These are phyloP conservation scores for Incumbomyces delicatus DNA, from an alignment of 2,329 filamentous ascomycete genomes.

Conservation along the genomic window DNA sequence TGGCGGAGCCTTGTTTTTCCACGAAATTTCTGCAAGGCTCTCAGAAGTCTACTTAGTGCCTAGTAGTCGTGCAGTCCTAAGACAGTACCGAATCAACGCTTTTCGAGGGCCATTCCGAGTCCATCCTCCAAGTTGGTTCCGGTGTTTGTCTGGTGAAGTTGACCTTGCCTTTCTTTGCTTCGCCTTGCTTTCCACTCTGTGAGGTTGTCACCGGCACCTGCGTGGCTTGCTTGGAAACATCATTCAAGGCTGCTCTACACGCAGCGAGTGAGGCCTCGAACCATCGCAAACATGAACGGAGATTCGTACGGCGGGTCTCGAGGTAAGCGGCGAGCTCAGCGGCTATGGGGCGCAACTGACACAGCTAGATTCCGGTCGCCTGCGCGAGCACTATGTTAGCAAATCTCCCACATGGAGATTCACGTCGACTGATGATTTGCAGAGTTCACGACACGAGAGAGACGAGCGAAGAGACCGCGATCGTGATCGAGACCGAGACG, in stretches of 20 bases:
- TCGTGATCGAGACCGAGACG: constrained; percentile 23
- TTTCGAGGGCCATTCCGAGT: no score
- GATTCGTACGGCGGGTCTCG: constrained; percentile 3
- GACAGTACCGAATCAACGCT: no score
- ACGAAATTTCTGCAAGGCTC: no score
- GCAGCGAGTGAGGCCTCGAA: background rate
- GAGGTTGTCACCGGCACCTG: no score
- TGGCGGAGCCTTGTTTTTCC: no score
- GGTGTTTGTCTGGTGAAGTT: no score
- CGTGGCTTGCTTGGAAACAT: no score
- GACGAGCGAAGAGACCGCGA: constrained; percentile 31
- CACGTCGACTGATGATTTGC: constrained; percentile 19
- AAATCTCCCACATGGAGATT: background rate
- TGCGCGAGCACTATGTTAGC: constrained; percentile 44
- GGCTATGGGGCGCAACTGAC: constrained; percentile 23
- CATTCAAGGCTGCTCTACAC: background rate
- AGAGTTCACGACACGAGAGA: constrained; percentile 40
- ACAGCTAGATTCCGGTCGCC: constrained; percentile 40
- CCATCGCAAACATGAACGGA: constrained; percentile 2
- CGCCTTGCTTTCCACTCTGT: no score
- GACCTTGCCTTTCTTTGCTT: no score
- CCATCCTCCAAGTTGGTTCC: no score
- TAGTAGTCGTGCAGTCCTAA: no score
- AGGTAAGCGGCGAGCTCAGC: background rate
- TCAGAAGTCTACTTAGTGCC: no score